Base-by-base conservation (phyloP, 2,329 filamentous ascomycete species). In the Dryadomyces quercivorus region DNA sequence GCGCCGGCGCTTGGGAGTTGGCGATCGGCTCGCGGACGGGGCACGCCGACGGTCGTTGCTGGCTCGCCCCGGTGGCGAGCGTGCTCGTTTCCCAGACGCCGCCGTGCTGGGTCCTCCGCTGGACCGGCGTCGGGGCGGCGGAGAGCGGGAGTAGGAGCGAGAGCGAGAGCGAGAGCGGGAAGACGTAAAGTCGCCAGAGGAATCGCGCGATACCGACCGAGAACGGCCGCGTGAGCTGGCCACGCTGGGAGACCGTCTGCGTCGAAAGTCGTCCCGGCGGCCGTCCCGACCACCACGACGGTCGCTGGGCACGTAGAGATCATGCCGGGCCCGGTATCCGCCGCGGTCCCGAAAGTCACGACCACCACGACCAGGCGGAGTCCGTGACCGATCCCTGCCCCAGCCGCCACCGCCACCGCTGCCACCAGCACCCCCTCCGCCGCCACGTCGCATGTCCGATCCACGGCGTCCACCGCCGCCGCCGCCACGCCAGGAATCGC, bases 221-320 rank as follows among this genome's bases (percentile, higher is more conserved):
- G 71, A 69, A 9, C 42, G 42, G n/a, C 42, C 18, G 42, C 42
- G 42, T 8, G 42, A 57, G 20, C 13, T 43, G 12, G 70, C 71
- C n/a, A 36, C 22, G 26, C 45, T 72, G 21, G 68, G 70, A 31
- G 65, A 66, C 40, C 71, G 68, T 45, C 72, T 71, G 21, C 71
- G 72, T 50, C 75, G 73, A 57, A 71, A 63, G 54, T 69, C 67
- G 56, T 70, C 69, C 16, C 69, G 64, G 15, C 66, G 69, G 18
- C 67, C 65, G 22, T 64, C 64, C 8, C 65, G 64, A 8, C 65
- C 59, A 7, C 60, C 66, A 48, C 72, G 72, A 50, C 69, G 69
- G n/a, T 70, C 72, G 58, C 72, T 69, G 2, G 78, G 78, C 40
- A 78, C 70, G 57, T 82, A 78, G 56, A 73, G 73, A 58, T 82